Evolutionary conservation across 1,139 yeast genomes (phyloP), one percentile per base, ranked within the genome.

Genomic region (Scheffersomyces titani): DNA sequence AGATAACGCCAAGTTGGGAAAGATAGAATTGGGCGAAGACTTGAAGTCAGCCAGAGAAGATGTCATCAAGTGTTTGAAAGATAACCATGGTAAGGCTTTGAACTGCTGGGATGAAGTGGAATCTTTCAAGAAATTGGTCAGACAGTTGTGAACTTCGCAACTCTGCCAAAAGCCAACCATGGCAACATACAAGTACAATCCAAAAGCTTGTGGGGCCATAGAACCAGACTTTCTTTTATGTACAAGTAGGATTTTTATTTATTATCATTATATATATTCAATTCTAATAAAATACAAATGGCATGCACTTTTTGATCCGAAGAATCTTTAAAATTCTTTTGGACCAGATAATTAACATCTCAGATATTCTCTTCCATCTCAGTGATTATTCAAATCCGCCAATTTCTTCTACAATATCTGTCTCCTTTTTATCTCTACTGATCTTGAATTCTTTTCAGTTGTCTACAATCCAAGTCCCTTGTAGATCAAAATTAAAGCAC

Each of bases 101-200:
- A 88, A 91, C 71, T 94, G 99, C 73, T 89, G 93, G 87, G 92
- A 90, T 54, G 92, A 90, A 70, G 92, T 92, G 24, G 87, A 89
- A 67, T 78, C 80, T 57, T 92, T 92, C 73, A 90, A 87, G 70
- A 80, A 79, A 57, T 72, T 83, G 65, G 81, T 74, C 47, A 75
- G 72, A 64, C 72, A 77, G 55, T 65, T 73, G 60, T 74, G 68
- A 61, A 11, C 11, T 30, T 30, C 40, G 3, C 40, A 30, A 30
- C 40, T 11, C 11, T 30, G 16, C 40, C 40, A 30, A 30, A 30
- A 30, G 13, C 40, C 9, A 30, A 30, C 40, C 40, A 30, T 30
- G 40, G 13, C 16, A 16, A 30, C 40, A 30, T 30, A 30, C 40
- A 16, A 30, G 40, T 30, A 30, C 40, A 30, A 30, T 30, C 40